These are phyloP conservation scores for Irpex sp. DNA, from an alignment of 1,284 basidiomycete species.

Conservation along the genomic window DNA sequence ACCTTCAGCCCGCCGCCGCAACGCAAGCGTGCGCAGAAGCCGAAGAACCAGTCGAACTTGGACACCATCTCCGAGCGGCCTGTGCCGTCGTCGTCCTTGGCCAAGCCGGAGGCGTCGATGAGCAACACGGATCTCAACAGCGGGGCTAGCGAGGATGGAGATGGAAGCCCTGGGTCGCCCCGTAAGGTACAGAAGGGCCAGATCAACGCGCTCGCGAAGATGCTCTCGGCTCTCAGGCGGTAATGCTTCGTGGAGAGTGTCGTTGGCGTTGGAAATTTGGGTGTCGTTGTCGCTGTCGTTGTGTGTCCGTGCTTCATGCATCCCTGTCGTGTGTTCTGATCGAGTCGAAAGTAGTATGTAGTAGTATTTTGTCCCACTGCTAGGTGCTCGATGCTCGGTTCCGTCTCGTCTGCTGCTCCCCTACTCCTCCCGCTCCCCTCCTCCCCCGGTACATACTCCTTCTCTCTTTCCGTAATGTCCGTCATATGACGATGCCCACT, in stretches of 20 bases:
- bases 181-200: constrained; percentile 83
- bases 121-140: constrained; percentile 64
- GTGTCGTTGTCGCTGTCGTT: neutral
- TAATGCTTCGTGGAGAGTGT: constrained; percentile 29
- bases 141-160: constrained; percentile 44
- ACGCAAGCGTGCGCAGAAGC: constrained; percentile 65
- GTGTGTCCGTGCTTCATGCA: neutral
- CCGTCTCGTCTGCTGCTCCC: neutral
- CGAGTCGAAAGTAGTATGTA: constrained; percentile 6
- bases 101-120: constrained; percentile 52
- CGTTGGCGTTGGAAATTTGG: neutral
- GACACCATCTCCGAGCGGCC: constrained; percentile 74
- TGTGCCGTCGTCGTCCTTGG: constrained; percentile 8
- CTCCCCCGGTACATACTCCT: neutral
- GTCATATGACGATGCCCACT: neutral
- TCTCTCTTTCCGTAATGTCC: constrained; percentile 3
- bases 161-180: constrained; percentile 28
- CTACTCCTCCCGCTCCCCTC: neutral
- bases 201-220: constrained; percentile 80
- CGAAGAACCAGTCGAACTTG: constrained; percentile 52
- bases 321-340: neutral
- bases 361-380: constrained; percentile 8
- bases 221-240: constrained; percentile 73
- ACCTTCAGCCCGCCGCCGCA: constrained; percentile 57
- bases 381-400: constrained; percentile 3